Evolutionary conservation across 2,329 filamentous ascomycete genomes (phyloP).

Genomic region (Aspergillus sergii): DNA sequence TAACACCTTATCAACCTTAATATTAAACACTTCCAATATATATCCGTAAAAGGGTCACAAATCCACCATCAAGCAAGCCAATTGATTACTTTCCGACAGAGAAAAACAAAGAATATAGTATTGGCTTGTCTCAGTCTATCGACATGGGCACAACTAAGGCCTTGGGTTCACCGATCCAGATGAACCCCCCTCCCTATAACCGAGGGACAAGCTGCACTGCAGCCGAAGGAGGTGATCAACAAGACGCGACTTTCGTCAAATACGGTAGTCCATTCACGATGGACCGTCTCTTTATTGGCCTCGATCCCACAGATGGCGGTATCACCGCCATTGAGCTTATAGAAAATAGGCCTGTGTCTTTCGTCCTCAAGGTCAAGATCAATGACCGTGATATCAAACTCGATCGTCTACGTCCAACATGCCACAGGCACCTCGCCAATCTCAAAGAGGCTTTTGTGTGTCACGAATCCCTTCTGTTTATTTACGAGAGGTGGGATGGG

Average conservation of each 20-base stretch:
- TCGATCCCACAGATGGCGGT: conserved; percentile 10
- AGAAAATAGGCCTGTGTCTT: conserved; percentile 9
- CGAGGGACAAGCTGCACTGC: not conserved
- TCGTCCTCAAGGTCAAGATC: conserved; percentile 3
- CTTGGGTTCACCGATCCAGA: not conserved
- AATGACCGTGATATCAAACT: not conserved
- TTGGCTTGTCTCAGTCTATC: no score
- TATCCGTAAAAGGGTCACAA: no score
- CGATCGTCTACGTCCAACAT: conserved; percentile 2
- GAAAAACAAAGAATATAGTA: no score
- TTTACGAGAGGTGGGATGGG: conserved; percentile 12
- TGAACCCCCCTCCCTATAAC: not conserved
- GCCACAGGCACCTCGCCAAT: conserved; percentile 9
- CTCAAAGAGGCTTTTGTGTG: conserved; percentile 15
- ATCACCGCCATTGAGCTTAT: conserved; percentile 17
- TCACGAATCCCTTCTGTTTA: conserved; percentile 4
- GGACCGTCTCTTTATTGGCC: conserved; percentile 13
- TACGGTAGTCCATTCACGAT: conserved; percentile 12
- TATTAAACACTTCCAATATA: no score
- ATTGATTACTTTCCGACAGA: no score
- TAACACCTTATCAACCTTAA: no score
- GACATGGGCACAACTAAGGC: not conserved
- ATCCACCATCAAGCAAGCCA: no score
- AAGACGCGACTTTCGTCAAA: conserved; percentile 3
- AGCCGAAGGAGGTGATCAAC: not conserved